Evolutionary conservation across 495 filamentous ascomycete genomes (phyloP).

Genomic region (Aspergillus sclerotiicarbonarius): DNA sequence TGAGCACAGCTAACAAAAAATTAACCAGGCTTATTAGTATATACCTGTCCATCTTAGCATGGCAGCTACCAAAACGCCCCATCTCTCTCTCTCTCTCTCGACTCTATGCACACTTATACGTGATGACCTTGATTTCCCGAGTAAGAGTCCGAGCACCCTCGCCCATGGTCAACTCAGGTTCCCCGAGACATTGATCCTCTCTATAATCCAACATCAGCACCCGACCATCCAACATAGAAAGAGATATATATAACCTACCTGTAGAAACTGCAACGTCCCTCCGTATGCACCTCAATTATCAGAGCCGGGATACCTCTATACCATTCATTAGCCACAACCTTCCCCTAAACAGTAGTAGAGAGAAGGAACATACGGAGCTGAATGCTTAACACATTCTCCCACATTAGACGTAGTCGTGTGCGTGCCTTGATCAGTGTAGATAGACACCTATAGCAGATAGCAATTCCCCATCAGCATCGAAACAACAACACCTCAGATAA

Average conservation of each 20-base stretch:
- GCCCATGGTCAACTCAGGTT: neutral
- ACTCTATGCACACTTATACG: neutral
- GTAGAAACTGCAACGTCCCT: neutral
- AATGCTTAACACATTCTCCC: neutral
- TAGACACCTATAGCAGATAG: neutral
- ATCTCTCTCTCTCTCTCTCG: too few species aligned
- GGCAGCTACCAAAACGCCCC: too few species aligned
- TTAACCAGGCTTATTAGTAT: too few species aligned
- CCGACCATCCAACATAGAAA: neutral
- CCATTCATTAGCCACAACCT: too few species aligned
- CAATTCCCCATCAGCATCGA: neutral
- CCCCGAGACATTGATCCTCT: neutral
- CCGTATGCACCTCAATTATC: neutral
- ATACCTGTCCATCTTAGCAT: too few species aligned
- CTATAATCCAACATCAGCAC: neutral
- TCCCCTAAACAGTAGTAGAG: neutral
- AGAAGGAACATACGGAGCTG: neutral
- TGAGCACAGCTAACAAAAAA: too few species aligned
- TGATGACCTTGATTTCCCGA: neutral
- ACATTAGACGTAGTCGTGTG: neutral
- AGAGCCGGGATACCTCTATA: neutral
- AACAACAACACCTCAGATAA: neutral
- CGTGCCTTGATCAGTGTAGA: neutral
- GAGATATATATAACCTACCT: neutral
- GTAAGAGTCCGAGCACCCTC: neutral